Percentiles rank a stretch among this genome's conserved stretches.
These are phyloP conservation scores for Podaxis pistillaris DNA, from an alignment of 768 basidiomycete species.

Conservation along the genomic window DNA sequence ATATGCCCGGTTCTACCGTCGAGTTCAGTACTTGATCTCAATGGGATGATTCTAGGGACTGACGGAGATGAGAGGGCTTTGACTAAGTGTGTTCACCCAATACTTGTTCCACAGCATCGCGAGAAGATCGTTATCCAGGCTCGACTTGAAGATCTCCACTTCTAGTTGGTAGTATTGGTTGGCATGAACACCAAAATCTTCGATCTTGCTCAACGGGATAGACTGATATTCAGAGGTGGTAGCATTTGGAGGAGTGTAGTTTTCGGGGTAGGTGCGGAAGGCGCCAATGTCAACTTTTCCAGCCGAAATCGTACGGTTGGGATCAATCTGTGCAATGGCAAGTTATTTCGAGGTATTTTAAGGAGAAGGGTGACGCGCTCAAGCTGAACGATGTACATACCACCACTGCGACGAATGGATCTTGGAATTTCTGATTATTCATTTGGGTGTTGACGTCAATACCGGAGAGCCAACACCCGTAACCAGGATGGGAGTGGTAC, in stretches of 20 bases:
- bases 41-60: constrained; percentile 22
- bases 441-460: constrained; percentile 98
- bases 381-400: constrained; percentile 43
- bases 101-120: constrained; percentile 98
- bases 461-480: constrained; percentile 98
- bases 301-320: constrained; percentile 96
- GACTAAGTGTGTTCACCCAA: constrained; percentile 96
- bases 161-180: constrained; percentile 94
- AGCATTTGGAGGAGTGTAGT: constrained; percentile 79
- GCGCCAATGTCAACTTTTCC: constrained; percentile 99
- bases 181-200: constrained; percentile 98
- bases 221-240: constrained; percentile 88
- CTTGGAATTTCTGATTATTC: constrained; percentile 92
- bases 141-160: constrained; percentile 93
- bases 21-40: not conserved
- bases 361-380: not conserved
- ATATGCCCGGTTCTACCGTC: constrained; percentile 85
- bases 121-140: constrained; percentile 82
- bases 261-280: constrained; percentile 96
- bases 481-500: constrained; percentile 99
- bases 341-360: constrained; percentile 2
- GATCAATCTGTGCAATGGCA: constrained; percentile 70
- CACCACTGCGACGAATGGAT: constrained; percentile 97
- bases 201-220: constrained; percentile 95
- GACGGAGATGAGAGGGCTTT: constrained; percentile 90